phyloP scores from a whole-genome alignment of 1,139 yeast genomes.

The Taphrina sp. region DNA sequence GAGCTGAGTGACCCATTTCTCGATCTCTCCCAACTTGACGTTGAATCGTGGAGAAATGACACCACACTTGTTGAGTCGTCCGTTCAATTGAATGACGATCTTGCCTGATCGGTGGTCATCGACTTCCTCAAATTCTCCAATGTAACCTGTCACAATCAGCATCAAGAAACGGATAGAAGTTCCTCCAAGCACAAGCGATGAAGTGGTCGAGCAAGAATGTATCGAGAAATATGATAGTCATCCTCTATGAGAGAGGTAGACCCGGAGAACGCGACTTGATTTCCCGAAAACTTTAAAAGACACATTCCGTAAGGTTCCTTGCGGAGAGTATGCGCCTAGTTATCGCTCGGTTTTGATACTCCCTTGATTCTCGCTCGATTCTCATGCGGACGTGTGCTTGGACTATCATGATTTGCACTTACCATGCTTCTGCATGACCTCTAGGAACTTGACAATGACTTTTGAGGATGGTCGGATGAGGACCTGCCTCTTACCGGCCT shows the following conservation, averaged over 20 bases:
- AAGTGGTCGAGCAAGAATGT: slow-evolving; percentile 7
- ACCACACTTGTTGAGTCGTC: slow-evolving; percentile 98
- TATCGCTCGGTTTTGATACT: slow-evolving; percentile 32
- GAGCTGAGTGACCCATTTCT: slow-evolving; percentile 96
- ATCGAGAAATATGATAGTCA: slow-evolving; percentile 33
- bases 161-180: slow-evolving; percentile 33
- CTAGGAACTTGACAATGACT: slow-evolving; percentile 93
- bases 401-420: no score
- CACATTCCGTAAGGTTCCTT: slow-evolving; percentile 31
- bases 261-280: slow-evolving; percentile 32
- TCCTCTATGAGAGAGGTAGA: slow-evolving; percentile 27
- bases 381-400: no score
- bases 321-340: slow-evolving; percentile 34
- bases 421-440: slow-evolving; percentile 97
- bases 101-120: slow-evolving; percentile 99
- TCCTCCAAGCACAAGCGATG: background rate
- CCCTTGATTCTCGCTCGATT: no score
- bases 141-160: slow-evolving; percentile 63
- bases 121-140: slow-evolving; percentile 97
- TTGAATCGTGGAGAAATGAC: slow-evolving; percentile 98
- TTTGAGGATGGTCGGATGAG: slow-evolving; percentile 98
- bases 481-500: slow-evolving; percentile 99
- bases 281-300: slow-evolving; percentile 30
- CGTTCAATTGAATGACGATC: slow-evolving; percentile 93
- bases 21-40: slow-evolving; percentile 88